Conservation (phyloP, 495 filamentous ascomycete species). For the Trichoderma erinaceum region DNA sequence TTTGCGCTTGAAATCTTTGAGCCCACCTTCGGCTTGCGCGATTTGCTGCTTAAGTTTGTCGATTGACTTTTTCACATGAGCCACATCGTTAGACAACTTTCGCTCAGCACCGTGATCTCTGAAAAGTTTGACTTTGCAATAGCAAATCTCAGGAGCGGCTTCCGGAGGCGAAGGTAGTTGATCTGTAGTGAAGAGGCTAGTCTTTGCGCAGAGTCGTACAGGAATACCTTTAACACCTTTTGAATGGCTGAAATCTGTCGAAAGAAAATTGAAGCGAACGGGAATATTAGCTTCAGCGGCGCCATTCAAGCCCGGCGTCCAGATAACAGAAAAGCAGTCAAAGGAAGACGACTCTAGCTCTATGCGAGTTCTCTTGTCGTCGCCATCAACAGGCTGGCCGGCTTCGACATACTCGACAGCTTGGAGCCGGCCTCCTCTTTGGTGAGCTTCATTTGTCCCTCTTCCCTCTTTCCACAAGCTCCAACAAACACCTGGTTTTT, state of each 20-base stretch:
- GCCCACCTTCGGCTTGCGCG: conserved; percentile 76
- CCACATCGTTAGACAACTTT: conserved; percentile 90
- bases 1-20: conserved; percentile 87
- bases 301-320: conserved; percentile 63
- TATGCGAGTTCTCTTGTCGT: conserved; percentile 62
- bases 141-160: conserved; percentile 63
- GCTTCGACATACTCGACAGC: conserved; percentile 91
- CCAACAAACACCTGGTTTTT: conserved; percentile 79
- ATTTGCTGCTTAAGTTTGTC: conserved; percentile 93
- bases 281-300: conserved; percentile 69
- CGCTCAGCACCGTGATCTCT: conserved; percentile 93
- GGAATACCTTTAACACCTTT: conserved; percentile 97
- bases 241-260: conserved; percentile 96
- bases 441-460: conserved; percentile 82
- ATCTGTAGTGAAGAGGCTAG: conserved; percentile 52
- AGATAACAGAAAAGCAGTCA: conserved; percentile 86
- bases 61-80: conserved; percentile 87
- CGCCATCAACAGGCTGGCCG: conserved; percentile 60
- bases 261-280: conserved; percentile 95
- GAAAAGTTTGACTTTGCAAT: conserved; percentile 95
- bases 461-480: conserved; percentile 93
- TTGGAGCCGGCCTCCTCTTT: conserved; percentile 77
- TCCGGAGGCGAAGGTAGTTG: conserved; percentile 23
- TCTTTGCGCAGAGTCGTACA: conserved; percentile 86
- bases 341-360: conserved; percentile 80